Percentiles rank a stretch among this genome's conserved stretches.
Conservation (phyloP, 1,139 yeast species). For the Petasospora fabianii region DNA sequence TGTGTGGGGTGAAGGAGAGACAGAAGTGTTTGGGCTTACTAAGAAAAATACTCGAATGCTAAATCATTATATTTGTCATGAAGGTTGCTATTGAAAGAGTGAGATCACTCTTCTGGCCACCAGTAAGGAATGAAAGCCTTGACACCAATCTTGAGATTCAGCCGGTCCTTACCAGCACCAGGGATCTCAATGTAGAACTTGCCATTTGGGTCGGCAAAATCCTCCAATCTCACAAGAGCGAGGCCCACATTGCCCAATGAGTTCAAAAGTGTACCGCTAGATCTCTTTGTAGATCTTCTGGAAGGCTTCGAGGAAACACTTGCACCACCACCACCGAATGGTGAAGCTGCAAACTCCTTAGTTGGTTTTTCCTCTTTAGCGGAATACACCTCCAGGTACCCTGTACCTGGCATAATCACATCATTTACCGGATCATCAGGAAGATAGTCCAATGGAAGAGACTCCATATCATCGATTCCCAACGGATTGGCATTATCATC, state of each 20-base stretch:
- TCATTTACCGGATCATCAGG: constrained; percentile 23
- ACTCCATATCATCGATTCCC: background rate
- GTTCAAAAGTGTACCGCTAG: constrained; percentile 59
- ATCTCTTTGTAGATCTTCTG: constrained; percentile 32
- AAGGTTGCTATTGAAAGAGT: too few relatives aligned
- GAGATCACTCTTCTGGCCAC: constrained; percentile 53
- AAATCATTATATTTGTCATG: background rate
- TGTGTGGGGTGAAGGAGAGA: too few relatives aligned
- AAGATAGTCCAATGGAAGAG: constrained; percentile 19
- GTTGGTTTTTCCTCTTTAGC: constrained; percentile 12
- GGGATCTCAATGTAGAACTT: constrained; percentile 31
- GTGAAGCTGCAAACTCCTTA: constrained; percentile 24
- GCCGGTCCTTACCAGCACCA: constrained; percentile 20
- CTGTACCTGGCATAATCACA: constrained; percentile 16
- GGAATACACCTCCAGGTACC: constrained; percentile 18
- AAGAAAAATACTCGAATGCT: background rate
- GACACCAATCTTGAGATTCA: constrained; percentile 34
- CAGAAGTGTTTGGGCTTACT: too few relatives aligned
- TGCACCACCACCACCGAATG: constrained; percentile 33
- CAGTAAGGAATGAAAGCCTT: constrained; percentile 56
- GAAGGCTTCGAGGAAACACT: constrained; percentile 16
- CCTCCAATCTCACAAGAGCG: constrained; percentile 44
- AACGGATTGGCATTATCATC: constrained; percentile 12
- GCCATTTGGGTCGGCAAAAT: constrained; percentile 35
- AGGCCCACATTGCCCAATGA: constrained; percentile 62